These are phyloP conservation scores for Phytophthora palmivora DNA, from an alignment of 352 stramenopile genomes.

Conservation along the genomic window DNA sequence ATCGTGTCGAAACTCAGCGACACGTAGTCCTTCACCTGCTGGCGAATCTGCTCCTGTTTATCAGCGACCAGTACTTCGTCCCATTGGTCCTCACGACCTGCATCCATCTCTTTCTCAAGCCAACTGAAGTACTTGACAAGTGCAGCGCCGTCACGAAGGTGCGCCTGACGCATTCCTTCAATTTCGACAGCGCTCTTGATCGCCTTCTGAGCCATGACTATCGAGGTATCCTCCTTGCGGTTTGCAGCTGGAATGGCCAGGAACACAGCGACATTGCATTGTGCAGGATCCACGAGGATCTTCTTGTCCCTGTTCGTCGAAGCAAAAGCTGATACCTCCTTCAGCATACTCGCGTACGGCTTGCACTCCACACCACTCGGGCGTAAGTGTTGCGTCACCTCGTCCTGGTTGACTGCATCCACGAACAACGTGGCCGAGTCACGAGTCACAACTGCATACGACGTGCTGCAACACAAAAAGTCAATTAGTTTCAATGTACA, in stretches of 20 bases:
- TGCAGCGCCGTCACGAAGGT: slow-evolving; percentile 96
- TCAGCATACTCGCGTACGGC: slow-evolving; percentile 62
- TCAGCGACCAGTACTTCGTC: slow-evolving; percentile 91
- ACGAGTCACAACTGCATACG: slow-evolving; percentile 94
- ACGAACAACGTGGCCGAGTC: slow-evolving; percentile 94
- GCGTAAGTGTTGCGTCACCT: slow-evolving; percentile 58
- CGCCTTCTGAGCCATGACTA: slow-evolving; percentile 88
- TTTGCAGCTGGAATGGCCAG: slow-evolving; percentile 73
- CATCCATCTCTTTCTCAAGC: slow-evolving; percentile 83
- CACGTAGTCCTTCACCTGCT: slow-evolving; percentile 88
- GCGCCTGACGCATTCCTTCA: slow-evolving; percentile 93
- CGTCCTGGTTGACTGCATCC: slow-evolving; percentile 75
- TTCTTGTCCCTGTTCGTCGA: slow-evolving; percentile 58
- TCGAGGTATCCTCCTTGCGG: slow-evolving; percentile 77
- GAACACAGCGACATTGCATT: slow-evolving; percentile 89
- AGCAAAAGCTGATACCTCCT: slow-evolving; percentile 55
- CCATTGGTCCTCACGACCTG: slow-evolving; percentile 61
- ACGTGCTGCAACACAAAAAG: slow-evolving; percentile 53
- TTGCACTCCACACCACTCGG: slow-evolving; percentile 69
- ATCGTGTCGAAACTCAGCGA: slow-evolving; percentile 98
- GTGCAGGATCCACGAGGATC: slow-evolving; percentile 78
- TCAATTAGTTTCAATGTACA: not conserved
- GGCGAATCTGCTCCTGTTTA: slow-evolving; percentile 90
- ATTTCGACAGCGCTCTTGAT: slow-evolving; percentile 97
- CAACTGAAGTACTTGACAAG: slow-evolving; percentile 96